Evolutionary conservation across 768 basidiomycete species (phyloP), one percentile per base, ranked within the genome.

Genomic region (Chalciporus chontae): DNA sequence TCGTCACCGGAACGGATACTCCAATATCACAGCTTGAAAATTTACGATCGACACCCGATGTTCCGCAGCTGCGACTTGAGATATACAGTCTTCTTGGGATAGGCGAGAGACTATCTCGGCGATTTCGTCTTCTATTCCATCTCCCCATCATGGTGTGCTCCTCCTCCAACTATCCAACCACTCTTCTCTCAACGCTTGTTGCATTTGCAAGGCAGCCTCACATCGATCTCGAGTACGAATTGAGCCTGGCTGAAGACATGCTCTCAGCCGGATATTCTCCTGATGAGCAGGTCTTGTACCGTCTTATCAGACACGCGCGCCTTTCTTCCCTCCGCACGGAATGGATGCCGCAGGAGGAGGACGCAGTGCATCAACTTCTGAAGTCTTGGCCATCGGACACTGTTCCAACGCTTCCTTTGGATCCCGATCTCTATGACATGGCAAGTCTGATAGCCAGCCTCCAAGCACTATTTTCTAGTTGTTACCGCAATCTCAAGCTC

Each of bases 131-230:
- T 10, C 19, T 51, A 14, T 42, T 51, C n/a, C 11, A 41, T 1
- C 24, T 51, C 36, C 50, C 40, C 7, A 17, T 40, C 10, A 48
- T 64, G 52, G 57, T 46, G 19, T 71, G 64, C 47, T 39, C 46
- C 19, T 64, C 57, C 19, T 45, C 57, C 8, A 11, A 34, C 0
- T 18, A 39, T 14, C n/a, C n/a, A n/a, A 27, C 41, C 1, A 44
- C 45, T 9, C 55, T 68, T 34, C 49, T 68, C n/a, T 57, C 62
- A 0, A 62, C 66, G 17, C 43, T 73, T 0, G 29, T 72, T 8
- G 57, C 71, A 5, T 69, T 71, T 39, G 48, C 54, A 2, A 41
- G 52, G 9, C 41, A 51, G 19, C 9, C 47, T 11, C 46, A 46
- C 9, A 40, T 54, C 21, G 13, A 19, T 13, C 8, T 10, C 1